phyloP scores from a whole-genome alignment of 2,329 filamentous ascomycete genomes.

The Fusarium globosum region DNA sequence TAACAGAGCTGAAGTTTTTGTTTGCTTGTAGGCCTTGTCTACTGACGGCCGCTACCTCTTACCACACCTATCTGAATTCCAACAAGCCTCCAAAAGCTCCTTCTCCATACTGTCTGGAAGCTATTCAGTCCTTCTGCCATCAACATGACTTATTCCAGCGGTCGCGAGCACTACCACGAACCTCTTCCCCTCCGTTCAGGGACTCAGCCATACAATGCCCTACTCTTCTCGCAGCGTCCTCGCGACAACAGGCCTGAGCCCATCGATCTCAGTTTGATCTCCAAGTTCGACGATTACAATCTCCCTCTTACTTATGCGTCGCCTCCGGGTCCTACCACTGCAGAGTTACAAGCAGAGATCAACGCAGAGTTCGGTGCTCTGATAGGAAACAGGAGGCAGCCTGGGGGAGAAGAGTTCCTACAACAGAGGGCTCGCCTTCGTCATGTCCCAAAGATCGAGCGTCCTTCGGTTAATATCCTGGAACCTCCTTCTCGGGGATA shows the following conservation, averaged over 20 bases:
- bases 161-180: not conserved
- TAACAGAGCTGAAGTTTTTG: not conserved
- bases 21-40: not conserved
- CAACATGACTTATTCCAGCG: not conserved
- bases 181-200: conserved; percentile 21
- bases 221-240: conserved; percentile 1
- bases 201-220: not conserved
- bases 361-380: not conserved
- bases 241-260: not conserved
- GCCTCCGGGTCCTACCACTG: not conserved
- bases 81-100: not conserved
- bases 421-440: not conserved
- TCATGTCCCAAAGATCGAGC: not conserved
- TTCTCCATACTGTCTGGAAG: too few species aligned
- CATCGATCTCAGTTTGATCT: not conserved
- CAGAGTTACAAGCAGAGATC: not conserved
- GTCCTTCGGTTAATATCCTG: not conserved
- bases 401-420: not conserved
- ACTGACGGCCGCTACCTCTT: not conserved
- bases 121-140: not conserved
- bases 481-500: not conserved
- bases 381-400: not conserved
- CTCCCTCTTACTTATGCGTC: not conserved
- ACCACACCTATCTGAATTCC: not conserved
- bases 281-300: not conserved